phyloP scores from a whole-genome alignment of 805 yeast genomes.

The Yarrowia sp. region DNA sequence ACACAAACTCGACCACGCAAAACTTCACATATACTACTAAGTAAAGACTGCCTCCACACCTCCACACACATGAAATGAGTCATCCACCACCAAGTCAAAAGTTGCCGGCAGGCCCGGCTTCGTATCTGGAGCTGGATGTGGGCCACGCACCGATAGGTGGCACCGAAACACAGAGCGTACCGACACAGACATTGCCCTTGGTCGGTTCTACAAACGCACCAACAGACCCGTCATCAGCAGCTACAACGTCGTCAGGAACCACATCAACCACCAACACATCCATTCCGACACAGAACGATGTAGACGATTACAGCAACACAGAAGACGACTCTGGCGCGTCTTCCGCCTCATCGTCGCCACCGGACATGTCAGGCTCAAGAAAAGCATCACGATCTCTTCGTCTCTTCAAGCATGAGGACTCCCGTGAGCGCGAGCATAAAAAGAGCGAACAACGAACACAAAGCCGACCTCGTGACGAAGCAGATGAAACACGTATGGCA shows the following conservation, averaged over 20 bases:
- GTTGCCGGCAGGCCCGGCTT: conserved; percentile 25
- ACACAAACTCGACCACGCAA: neutral
- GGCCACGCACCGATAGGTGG: conserved; percentile 4
- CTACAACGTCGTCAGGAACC: neutral
- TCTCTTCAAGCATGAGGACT: conserved; percentile 36
- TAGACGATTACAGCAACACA: neutral
- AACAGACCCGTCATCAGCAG: conserved; percentile 6
- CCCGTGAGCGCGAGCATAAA: neutral
- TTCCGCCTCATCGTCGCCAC: neutral
- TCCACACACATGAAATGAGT: conserved; percentile 23
- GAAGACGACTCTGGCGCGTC: neutral
- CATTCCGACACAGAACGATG: neutral
- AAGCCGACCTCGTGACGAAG: neutral
- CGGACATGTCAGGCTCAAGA: conserved; percentile 32
- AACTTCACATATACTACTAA: neutral
- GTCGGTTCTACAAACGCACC: neutral
- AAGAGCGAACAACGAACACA: conserved; percentile 8
- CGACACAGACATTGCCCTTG: neutral
- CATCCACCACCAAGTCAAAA: conserved; percentile 16
- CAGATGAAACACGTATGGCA: neutral
- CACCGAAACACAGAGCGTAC: conserved; percentile 5
- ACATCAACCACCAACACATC: conserved; percentile 6
- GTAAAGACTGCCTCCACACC: neutral
- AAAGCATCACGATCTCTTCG: conserved; percentile 42
- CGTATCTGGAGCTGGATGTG: conserved; percentile 23